Base-by-base conservation (phyloP, 208 protist species). In the Lotmaria passim region DNA sequence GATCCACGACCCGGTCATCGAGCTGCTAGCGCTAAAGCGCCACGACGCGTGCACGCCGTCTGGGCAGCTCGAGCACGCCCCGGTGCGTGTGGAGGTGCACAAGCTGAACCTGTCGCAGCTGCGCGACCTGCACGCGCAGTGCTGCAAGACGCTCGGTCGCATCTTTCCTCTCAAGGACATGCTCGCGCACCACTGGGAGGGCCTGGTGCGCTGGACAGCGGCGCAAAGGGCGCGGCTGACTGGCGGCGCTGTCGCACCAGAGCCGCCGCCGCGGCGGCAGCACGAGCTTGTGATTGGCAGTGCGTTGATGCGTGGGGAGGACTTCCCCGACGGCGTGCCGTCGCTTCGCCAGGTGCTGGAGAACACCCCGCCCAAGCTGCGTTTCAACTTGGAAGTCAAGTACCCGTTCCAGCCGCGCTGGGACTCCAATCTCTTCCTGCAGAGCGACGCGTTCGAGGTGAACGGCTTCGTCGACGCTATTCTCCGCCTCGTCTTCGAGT, bases 401-500 rank as follows among this genome's bases (percentile, higher is more conserved):
- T 93, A 87, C 62, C 88, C 88, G 4, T 91, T 91, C 56, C 77
- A 85, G 65, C 88, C 88, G 26, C 78, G 78, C 69, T 78, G 61
- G 47, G 88, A 93, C 66, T 73, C 72, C 7, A 88, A 93, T 56
- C 79, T 93, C 1, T 93, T 86, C 70, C 62, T 85, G 34, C 88
- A 93, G 70, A 85, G 69, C 8, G 82, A 93, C 62, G 77, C 77
- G 8, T 94, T 94, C 59, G 89, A 94, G 69, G 73, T 94, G 38
- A 94, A 94, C 76, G 84, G 76, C 3, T 94, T 91, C 59, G 85
- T 90, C 23, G 89, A 91, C 63, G 68, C 81, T 21, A 87, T 94
- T 46, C 67, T 94, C 19, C 69, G 75, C 21, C 81, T 89, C 19
- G 81, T 94, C 36, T 90, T 91, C 52, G 75, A 73, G 41, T 85